Evolutionary conservation across 163 green algal species (phyloP).

Genomic region (Chlamydomonas reinhardtii): DNA sequence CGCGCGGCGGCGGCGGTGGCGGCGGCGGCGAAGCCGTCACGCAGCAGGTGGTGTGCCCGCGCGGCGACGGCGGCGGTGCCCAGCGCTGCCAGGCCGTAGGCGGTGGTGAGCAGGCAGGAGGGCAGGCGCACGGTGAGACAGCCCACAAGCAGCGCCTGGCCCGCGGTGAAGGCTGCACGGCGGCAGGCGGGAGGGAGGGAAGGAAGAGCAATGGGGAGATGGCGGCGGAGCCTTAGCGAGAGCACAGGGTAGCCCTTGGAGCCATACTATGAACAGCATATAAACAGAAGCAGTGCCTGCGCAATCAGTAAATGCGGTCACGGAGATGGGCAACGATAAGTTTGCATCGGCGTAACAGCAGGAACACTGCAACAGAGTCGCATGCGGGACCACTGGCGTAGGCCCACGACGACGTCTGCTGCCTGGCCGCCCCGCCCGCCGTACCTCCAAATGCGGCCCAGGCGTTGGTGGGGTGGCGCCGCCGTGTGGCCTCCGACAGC

Average conservation of each 20-base stretch:
- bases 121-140: neutral
- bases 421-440: too few relatives aligned
- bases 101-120: neutral
- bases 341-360: neutral
- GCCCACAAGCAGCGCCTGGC: conserved; percentile 15
- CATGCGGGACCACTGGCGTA: too few relatives aligned
- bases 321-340: too few relatives aligned
- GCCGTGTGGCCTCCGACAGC: conserved; percentile 18
- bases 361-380: neutral
- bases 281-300: too few relatives aligned
- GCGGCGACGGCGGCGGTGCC: conserved; percentile 6
- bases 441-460: conserved; percentile 1
- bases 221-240: too few relatives aligned
- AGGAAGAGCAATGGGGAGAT: too few relatives aligned
- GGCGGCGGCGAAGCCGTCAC: too few relatives aligned
- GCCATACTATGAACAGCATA: too few relatives aligned
- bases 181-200: too few relatives aligned
- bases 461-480: conserved; percentile 14
- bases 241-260: too few relatives aligned
- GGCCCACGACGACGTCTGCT: too few relatives aligned
- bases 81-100: neutral
- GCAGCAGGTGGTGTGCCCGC: neutral
- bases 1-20: neutral
- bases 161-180: conserved; percentile 14
- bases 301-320: too few relatives aligned